Conservation (phyloP, 352 stramenopile species). For the Phytopythium helicoides region DNA sequence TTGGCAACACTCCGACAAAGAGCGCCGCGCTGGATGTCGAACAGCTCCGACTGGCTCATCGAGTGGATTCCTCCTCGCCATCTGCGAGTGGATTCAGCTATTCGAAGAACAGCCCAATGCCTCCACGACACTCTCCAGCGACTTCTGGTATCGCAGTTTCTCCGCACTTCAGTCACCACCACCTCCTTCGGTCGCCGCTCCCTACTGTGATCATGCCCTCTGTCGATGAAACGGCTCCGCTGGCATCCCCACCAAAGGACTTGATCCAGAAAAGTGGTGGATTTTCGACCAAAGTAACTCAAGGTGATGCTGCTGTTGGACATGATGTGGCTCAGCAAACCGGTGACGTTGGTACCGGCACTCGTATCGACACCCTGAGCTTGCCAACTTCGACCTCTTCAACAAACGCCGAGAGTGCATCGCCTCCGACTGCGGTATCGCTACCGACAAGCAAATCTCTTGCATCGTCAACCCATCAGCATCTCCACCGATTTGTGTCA, state of each 20-base stretch:
- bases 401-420: neutral
- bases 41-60: slow-evolving; percentile 4
- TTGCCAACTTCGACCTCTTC: neutral
- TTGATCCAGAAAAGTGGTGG: no score
- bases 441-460: neutral
- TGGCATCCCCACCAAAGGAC: slow-evolving; percentile 7
- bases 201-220: slow-evolving; percentile 63
- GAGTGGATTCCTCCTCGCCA: slow-evolving; percentile 1
- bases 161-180: neutral
- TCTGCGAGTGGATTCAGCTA: neutral
- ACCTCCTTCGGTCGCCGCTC: slow-evolving; percentile 1
- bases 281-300: no score
- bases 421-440: neutral
- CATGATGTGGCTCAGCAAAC: neutral
- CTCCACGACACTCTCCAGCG: neutral
- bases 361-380: neutral
- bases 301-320: no score
- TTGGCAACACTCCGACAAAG: neutral
- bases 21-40: slow-evolving; percentile 2
- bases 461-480: neutral
- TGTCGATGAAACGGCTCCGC: slow-evolving; percentile 58
- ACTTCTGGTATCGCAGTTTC: slow-evolving; percentile 1
- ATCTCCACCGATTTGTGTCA: slow-evolving; percentile 38
- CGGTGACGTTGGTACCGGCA: neutral
- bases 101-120: neutral